Conservation (phyloP, 805 yeast genomes). For the Henningerozyma blattae region DNA sequence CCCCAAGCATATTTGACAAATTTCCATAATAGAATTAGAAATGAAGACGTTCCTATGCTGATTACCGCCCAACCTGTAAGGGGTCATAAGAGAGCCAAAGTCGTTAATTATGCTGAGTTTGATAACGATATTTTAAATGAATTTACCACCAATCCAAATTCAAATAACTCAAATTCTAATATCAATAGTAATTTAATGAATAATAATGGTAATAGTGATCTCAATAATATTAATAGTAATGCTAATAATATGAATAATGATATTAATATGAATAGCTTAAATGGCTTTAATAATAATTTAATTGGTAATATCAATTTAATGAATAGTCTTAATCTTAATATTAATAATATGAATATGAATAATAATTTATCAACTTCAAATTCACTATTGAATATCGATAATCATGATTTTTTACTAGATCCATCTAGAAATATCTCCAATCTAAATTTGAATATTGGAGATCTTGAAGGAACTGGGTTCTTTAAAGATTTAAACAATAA, state of each 20-base stretch:
- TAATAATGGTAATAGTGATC: background rate
- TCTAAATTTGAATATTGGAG: background rate
- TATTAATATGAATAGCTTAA: background rate
- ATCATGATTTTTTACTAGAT: no score
- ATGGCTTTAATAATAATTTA: background rate
- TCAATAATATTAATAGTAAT: background rate
- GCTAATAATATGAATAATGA: background rate
- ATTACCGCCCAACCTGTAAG: slow-evolving; percentile 68
- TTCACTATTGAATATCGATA: background rate
- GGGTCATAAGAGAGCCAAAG: slow-evolving; percentile 61
- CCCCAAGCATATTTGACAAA: slow-evolving; percentile 81
- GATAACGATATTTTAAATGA: slow-evolving; percentile 51
- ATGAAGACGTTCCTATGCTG: slow-evolving; percentile 61
- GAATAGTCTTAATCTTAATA: slow-evolving; percentile 4
- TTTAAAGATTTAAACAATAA: background rate
- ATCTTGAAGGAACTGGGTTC: background rate
- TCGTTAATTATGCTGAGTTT: slow-evolving; percentile 73
- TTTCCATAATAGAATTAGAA: slow-evolving; percentile 57
- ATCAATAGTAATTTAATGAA: background rate
- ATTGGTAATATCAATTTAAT: slow-evolving; percentile 1
- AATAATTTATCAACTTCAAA: slow-evolving; percentile 1
- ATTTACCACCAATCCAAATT: slow-evolving; percentile 27
- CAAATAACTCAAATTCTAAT: no score
- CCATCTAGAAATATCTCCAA: no score
- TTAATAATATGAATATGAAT: slow-evolving; percentile 2